These are phyloP conservation scores for Choanephora cucurbitarum DNA, from an alignment of 371 early-diverging fungal genomes.

Conservation along the genomic window DNA sequence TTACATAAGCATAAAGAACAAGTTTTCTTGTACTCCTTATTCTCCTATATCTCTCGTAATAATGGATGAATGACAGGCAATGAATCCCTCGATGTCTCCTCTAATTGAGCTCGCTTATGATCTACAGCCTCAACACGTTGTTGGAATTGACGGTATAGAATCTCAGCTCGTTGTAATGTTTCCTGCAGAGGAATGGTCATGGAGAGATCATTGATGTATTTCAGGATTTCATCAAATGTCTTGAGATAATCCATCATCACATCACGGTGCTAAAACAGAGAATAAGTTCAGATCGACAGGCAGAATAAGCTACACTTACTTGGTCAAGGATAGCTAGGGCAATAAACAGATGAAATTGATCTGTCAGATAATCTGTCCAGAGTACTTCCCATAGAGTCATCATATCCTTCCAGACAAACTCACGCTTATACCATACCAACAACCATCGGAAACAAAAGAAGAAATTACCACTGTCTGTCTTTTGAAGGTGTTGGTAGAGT, in stretches of 20 bases:
- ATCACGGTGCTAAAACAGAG: conserved; percentile 66
- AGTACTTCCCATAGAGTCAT: conserved; percentile 85
- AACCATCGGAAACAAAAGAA: conserved; percentile 96
- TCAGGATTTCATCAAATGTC: conserved; percentile 91
- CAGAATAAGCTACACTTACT: too few species aligned
- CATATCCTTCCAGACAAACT: conserved; percentile 84
- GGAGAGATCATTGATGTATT: conserved; percentile 89
- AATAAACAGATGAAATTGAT: conserved; percentile 84
- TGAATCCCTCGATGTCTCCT: background rate
- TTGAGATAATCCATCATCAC: conserved; percentile 77
- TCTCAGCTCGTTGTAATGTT: conserved; percentile 79
- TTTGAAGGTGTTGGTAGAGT: conserved; percentile 75
- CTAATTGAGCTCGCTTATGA: conserved; percentile 19
- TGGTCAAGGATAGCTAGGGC: conserved; percentile 87
- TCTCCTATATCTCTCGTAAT: conserved; percentile 7
- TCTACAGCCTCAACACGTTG: conserved; percentile 50
- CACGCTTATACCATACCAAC: conserved; percentile 92
- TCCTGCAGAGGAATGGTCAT: conserved; percentile 75
- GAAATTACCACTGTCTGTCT: conserved; percentile 81
- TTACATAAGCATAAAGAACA: too few species aligned
- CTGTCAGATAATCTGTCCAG: conserved; percentile 84
- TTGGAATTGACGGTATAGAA: conserved; percentile 75
- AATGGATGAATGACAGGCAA: conserved; percentile 16
- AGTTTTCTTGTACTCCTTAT: too few species aligned
- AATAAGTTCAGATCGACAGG: too few species aligned